Evolutionary conservation across 2,329 filamentous ascomycete genomes (phyloP).

Genomic region (Echinosphaeria canescens): DNA sequence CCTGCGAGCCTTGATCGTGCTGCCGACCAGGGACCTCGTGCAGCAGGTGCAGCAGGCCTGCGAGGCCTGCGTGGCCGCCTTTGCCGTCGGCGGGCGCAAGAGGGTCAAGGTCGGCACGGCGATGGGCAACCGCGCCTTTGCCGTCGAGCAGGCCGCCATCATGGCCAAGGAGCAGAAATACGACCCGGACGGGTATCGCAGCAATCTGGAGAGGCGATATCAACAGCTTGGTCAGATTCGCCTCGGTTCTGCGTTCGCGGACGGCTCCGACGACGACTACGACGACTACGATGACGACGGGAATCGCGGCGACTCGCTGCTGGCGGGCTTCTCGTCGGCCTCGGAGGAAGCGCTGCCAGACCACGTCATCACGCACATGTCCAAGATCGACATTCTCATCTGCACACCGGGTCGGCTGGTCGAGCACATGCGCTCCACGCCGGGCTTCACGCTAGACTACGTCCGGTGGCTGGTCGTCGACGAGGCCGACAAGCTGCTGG

Average conservation of each 20-base stretch:
- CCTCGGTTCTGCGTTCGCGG: no score
- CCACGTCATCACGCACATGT: constrained; percentile 42
- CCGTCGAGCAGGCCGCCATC: constrained; percentile 31
- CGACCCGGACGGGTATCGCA: constrained; percentile 35
- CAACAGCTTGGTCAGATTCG: no score
- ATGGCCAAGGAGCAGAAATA: constrained; percentile 30
- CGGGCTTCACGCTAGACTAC: constrained; percentile 57
- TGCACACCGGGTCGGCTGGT: constrained; percentile 84
- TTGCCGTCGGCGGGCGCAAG: constrained; percentile 30
- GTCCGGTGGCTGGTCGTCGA: constrained; percentile 83
- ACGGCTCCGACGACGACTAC: constrained; percentile 20
- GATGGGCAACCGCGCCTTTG: constrained; percentile 59
- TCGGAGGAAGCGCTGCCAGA: constrained; percentile 21
- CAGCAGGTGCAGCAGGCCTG: constrained; percentile 65
- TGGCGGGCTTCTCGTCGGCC: no score
- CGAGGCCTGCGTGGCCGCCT: constrained; percentile 47
- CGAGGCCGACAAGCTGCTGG: constrained; percentile 79
- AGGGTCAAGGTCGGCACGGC: constrained; percentile 63
- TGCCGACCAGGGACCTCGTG: constrained; percentile 82
- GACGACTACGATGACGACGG: constrained; percentile 13
- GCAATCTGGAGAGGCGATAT: constrained; percentile 10
- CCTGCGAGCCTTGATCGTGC: constrained; percentile 61
- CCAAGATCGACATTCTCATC: constrained; percentile 70
- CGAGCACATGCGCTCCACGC: constrained; percentile 70
- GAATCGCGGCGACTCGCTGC: no score